Percentiles rank a stretch among this genome's conserved stretches.
These are phyloP conservation scores for Coniochaeta sp. DNA, from an alignment of 2,329 filamentous ascomycete species.

Conservation along the genomic window DNA sequence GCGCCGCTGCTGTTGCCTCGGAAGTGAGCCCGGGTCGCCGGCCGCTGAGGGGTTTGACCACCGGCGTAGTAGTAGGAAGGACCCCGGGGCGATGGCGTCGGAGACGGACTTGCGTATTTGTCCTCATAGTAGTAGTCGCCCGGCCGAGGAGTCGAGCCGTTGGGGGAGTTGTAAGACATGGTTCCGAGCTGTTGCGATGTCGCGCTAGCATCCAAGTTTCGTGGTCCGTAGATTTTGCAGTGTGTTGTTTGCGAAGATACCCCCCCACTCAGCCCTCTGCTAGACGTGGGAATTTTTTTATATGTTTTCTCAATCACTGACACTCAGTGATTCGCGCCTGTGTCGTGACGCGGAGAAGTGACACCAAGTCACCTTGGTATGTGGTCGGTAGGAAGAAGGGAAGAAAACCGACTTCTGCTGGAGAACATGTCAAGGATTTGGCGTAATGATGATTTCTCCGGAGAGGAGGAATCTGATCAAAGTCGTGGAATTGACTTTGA, in stretches of 20 bases:
- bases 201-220: conserved; percentile 19
- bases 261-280: conserved; percentile 10
- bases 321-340: conserved; percentile 29
- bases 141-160: conserved; percentile 39
- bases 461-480: conserved; percentile 26
- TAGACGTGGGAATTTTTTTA: conserved; percentile 2
- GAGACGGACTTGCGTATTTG: conserved; percentile 45
- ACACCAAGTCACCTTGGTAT: conserved; percentile 53
- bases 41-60: conserved; percentile 39
- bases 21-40: conserved; percentile 45
- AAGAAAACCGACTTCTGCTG: conserved; percentile 44
- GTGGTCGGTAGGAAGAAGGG: conserved; percentile 51
- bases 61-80: conserved; percentile 32
- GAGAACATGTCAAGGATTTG: conserved; percentile 48
- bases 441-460: conserved; percentile 30
- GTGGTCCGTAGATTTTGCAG: conserved; percentile 4
- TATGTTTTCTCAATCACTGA: neutral
- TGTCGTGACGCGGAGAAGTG: conserved; percentile 37
- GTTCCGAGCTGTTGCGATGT: conserved; percentile 26
- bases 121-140: conserved; percentile 42
- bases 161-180: conserved; percentile 36
- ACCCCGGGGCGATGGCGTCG: conserved; percentile 49
- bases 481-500: conserved; percentile 27
- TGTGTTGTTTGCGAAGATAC: conserved; percentile 1
- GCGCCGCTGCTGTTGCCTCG: conserved; percentile 35